These are phyloP conservation scores for Fusarium avenaceum DNA, from an alignment of 2,329 filamentous ascomycete genomes.

Conservation along the genomic window DNA sequence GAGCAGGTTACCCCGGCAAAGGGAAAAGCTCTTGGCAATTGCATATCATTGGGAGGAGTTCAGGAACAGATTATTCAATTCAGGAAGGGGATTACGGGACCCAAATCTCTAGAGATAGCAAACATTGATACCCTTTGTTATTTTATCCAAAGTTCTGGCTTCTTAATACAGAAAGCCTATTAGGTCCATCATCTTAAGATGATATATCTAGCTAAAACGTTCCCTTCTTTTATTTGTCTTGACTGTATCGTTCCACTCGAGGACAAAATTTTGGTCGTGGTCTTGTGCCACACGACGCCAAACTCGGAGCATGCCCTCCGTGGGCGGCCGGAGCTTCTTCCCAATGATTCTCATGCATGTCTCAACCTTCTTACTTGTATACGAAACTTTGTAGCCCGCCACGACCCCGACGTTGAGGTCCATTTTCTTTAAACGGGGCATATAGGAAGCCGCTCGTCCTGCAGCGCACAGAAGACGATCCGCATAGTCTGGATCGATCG, in stretches of 20 bases:
- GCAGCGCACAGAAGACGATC: neutral
- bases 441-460: conserved; percentile 6
- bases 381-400: conserved; percentile 1
- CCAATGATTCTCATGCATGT: conserved; percentile 18
- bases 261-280: conserved; percentile 5
- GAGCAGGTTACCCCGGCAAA: neutral
- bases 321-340: conserved; percentile 2
- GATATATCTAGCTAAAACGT: neutral
- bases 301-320: conserved; percentile 1
- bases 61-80: conserved; percentile 10
- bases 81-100: conserved; percentile 16
- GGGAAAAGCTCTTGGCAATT: neutral
- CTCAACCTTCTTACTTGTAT: neutral
- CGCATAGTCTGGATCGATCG: conserved; percentile 13
- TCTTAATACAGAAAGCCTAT: neutral
- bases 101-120: conserved; percentile 9
- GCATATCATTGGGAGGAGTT: conserved; percentile 30
- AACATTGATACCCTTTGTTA: conserved; percentile 30
- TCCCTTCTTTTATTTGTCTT: conserved; percentile 6
- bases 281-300: conserved; percentile 15
- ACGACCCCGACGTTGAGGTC: conserved; percentile 2
- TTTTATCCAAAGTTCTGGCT: conserved; percentile 4
- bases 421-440: conserved; percentile 7
- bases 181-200: neutral
- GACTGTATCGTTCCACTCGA: conserved; percentile 13